These are phyloP conservation scores for Achlya hypogyna DNA, from an alignment of 352 stramenopile species.

Conservation along the genomic window DNA sequence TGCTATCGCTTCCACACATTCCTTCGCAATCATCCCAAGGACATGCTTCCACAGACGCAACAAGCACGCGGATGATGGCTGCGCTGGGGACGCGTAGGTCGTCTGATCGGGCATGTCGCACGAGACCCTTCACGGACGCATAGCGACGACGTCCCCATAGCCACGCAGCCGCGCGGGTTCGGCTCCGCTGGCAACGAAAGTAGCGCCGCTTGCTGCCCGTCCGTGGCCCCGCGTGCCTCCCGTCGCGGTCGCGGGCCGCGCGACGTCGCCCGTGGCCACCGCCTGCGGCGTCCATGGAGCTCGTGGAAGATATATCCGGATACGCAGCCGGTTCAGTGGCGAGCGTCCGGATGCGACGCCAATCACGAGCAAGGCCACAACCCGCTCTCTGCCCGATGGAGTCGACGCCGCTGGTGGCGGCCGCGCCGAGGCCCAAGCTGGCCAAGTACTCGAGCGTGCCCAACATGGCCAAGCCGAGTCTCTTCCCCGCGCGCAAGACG, in stretches of 20 bases:
- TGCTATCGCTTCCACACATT: no score
- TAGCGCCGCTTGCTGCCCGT: background rate
- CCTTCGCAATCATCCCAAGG: no score
- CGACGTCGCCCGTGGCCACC: background rate
- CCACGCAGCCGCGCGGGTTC: background rate
- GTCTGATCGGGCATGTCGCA: background rate
- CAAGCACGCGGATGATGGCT: no score
- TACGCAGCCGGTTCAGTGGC: background rate
- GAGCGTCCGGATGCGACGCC: background rate
- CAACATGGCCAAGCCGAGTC: slow-evolving; percentile 9
- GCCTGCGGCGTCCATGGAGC: background rate
- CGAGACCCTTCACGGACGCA: background rate
- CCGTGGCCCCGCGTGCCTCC: background rate
- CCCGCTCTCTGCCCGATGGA: background rate
- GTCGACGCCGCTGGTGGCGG: background rate
- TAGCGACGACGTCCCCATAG: background rate
- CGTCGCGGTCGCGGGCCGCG: background rate
- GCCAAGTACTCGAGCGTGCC: slow-evolving; percentile 16
- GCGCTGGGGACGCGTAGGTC: no score
- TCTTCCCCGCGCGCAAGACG: background rate
- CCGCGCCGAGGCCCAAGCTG: background rate
- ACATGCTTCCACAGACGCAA: no score
- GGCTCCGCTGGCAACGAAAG: background rate
- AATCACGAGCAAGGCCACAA: background rate
- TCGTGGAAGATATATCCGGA: background rate